Conservation (phyloP, 257 asterid species). For the Avicennia marina region DNA sequence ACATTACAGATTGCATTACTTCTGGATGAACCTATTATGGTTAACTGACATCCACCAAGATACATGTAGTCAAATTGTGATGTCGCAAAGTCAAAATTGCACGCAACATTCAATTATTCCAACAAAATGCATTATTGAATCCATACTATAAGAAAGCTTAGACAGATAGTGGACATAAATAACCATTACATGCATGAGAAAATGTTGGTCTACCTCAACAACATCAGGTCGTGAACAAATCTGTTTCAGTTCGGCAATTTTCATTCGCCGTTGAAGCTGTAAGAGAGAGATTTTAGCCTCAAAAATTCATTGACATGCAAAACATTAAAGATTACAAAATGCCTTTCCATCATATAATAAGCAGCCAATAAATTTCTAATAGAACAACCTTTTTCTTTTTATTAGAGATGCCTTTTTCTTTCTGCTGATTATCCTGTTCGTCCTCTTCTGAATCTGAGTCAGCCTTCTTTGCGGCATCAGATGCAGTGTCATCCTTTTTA, state of each 20-base stretch:
- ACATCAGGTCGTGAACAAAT: constrained; percentile 79
- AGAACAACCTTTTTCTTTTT: constrained; percentile 85
- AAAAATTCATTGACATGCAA: no score
- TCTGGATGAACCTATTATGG: no score
- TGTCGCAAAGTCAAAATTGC: no score
- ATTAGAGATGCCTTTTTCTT: constrained; percentile 78
- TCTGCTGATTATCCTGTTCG: constrained; percentile 69
- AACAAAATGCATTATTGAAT: no score
- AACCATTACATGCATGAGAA: background rate
- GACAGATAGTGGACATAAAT: background rate
- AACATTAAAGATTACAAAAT: no score
- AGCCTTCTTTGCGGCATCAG: constrained; percentile 64
- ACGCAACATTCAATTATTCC: no score
- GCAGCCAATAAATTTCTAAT: background rate
- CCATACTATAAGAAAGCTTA: no score
- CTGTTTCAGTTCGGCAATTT: constrained; percentile 89
- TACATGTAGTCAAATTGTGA: no score
- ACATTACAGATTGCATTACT: no score
- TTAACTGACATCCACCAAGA: no score
- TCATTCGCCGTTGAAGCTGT: constrained; percentile 91
- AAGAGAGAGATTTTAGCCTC: constrained; percentile 22
- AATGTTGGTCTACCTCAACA: constrained; percentile 62
- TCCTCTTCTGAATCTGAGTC: constrained; percentile 89
- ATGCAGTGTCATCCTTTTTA: constrained; percentile 51
- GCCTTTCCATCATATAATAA: background rate